Evolutionary conservation across 2,329 filamentous ascomycete genomes (phyloP), one percentile per base, ranked within the genome.

Genomic region (Fusarium drepaniforme): DNA sequence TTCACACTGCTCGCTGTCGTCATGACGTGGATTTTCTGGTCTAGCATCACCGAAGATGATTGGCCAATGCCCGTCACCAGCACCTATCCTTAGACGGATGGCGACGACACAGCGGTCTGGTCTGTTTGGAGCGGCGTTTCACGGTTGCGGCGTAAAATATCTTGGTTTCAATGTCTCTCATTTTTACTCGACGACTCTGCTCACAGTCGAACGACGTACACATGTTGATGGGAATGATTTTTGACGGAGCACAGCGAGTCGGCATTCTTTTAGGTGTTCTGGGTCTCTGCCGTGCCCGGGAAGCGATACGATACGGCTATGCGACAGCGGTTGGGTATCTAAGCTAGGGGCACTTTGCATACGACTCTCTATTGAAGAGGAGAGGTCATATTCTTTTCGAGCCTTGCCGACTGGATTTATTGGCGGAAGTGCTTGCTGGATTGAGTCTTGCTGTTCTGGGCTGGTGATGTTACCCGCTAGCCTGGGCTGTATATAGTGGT

Each of bases 11-110:
- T 96, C 15, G 89, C 96, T 0, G 95, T 99, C 6, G 88, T 94
- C 21, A 91, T 91, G 84, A 86, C 98, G 75, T 99, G 97, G 96
- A 84, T 94, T 67, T 99, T 99, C 88, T 99, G 97, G 97, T 97
- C 95, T 57, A 98, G 95, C 85, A 99, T 99, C 79, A 99, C 97
- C 18, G 97, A 99, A 85, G 97, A 99, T 80, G 96, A 98, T 86
- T 99, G 97, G 97, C 95, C 96, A 21, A 89, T 89, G 83, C 85
- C 87, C 38, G 83, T 83, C 12, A 82, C 82, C 66, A 81, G 77
- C 56, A 77, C 83, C 62, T 89, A 89, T 74, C 83, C 85, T 60
- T 80, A 72, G 77, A 65, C 37, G 6, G 11, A 53, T 38, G 59
- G 65, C 33, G 18, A 59, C 53, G 30, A 23, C 30, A 61, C 71